Evolutionary conservation across 169 alveolate genomes (phyloP), one percentile per base, ranked within the genome.

Genomic region (Plasmodium falciparum): DNA sequence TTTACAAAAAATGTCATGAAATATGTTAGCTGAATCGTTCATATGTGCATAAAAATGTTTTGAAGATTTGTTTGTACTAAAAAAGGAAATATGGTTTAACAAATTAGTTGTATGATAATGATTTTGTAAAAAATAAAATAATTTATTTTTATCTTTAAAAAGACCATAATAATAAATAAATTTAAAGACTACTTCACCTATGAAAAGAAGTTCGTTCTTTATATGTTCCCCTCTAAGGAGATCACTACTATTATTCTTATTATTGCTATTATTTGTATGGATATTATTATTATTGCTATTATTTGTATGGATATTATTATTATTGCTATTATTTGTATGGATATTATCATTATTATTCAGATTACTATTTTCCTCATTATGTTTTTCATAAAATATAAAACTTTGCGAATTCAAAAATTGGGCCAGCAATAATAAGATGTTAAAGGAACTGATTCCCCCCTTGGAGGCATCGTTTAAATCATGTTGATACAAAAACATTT

Each of bases 381-480:
- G 2, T 39, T 5, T 8, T 9, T 39, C 47, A 26, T 5, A 66
- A 22, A 78, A 78, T 8, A 78, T 69, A 13, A 78, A 26, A 7
- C 11, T 9, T 6, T 63, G 24, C 3, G 47, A 45, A 22, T 78
- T 11, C 45, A 78, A 11, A 24, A 78, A 78, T 0, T 66, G 26
- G 1, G 49, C 15, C 0, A 78, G 2, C 6, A 66, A 65, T 26
- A 78, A 58, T 0, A 78, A 78, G 1, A 78, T 17, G 11, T 67
- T 47, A 26, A 29, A 78, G 1, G 89, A 78, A 47, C 89, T 78
- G 52, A 78, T 63, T 0, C 89, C 89, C 17, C 89, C 89, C 7
- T 78, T 49, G 1, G 59, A 66, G 26, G 78, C 78, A 67, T 78
- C 89, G 65, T 78, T 78, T 26, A 78, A 50, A 20, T 66, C 54